Conservation (phyloP, 495 filamentous ascomycete genomes). For the Staphylotrichum tortipilum region DNA sequence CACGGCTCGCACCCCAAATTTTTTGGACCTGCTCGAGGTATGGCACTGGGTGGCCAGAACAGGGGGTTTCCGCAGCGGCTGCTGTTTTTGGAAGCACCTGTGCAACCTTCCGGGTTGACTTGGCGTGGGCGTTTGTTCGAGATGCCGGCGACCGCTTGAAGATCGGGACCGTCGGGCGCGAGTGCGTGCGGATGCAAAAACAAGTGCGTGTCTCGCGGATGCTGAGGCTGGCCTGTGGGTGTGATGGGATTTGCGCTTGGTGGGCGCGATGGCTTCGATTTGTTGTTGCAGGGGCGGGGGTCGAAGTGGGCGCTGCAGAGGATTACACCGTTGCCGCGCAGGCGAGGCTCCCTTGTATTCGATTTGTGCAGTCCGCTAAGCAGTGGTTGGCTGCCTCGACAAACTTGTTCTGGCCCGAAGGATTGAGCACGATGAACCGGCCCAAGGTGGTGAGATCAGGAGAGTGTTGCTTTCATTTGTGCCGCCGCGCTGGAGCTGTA, state of each 20-base stretch:
- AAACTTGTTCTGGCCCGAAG: background rate
- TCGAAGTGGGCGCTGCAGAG: constrained; percentile 2
- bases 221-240: background rate
- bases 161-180: constrained; percentile 21
- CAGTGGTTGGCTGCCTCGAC: background rate
- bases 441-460: background rate
- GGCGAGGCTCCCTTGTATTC: constrained; percentile 3
- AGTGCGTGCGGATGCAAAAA: constrained; percentile 7
- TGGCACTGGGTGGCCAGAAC: constrained; percentile 20
- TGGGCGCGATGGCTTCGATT: background rate
- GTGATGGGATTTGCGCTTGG: background rate
- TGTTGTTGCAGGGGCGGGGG: background rate
- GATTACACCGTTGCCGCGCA: constrained; percentile 11
- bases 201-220: constrained; percentile 1
- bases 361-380: constrained; percentile 8
- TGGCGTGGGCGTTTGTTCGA: constrained; percentile 13
- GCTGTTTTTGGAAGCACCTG: constrained; percentile 32
- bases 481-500: constrained; percentile 20
- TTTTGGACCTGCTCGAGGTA: constrained; percentile 26
- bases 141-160: constrained; percentile 13
- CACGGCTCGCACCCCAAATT: constrained; percentile 27
- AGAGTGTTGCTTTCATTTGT: constrained; percentile 12
- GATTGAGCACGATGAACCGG: background rate
- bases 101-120: constrained; percentile 26
- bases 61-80: constrained; percentile 24